These are phyloP conservation scores for Lantana camara DNA, from an alignment of 257 asterid genomes.

Conservation along the genomic window DNA sequence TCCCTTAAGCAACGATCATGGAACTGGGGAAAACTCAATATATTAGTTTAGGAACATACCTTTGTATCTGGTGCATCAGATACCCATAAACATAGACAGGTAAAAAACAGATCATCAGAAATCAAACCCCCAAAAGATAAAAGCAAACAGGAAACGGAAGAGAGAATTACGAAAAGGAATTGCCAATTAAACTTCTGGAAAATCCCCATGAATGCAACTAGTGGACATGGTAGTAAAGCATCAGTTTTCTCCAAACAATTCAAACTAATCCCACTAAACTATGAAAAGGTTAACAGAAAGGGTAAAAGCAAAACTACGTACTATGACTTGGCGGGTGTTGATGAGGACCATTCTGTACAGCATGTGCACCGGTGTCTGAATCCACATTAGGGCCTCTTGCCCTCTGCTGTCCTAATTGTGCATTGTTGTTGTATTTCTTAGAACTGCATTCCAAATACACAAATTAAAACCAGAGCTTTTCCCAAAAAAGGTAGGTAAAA, in stretches of 20 bases:
- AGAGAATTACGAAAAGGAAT: neutral
- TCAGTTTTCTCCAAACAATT: no score
- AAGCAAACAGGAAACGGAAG: no score
- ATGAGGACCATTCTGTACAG: slow-evolving; percentile 56
- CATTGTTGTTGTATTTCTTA: slow-evolving; percentile 62
- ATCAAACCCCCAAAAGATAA: neutral
- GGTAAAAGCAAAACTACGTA: slow-evolving; percentile 20
- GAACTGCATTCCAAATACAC: slow-evolving; percentile 31
- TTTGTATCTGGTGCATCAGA: slow-evolving; percentile 40
- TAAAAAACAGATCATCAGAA: slow-evolving; percentile 3
- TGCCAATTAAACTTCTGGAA: neutral
- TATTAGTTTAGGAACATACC: slow-evolving; percentile 35
- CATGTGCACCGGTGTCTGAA: slow-evolving; percentile 37
- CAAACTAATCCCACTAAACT: no score
- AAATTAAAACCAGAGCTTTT: neutral
- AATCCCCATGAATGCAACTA: no score
- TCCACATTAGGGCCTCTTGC: slow-evolving; percentile 41
- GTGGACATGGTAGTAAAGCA: no score
- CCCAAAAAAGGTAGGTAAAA: neutral
- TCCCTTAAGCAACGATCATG: no score
- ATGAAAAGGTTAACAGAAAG: no score
- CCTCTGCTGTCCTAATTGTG: slow-evolving; percentile 62
- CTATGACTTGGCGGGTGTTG: slow-evolving; percentile 35
- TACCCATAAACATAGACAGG: slow-evolving; percentile 35
- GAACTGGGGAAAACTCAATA: no score